Evolutionary conservation across 805 yeast species (phyloP), one percentile per base, ranked within the genome.

Genomic region (Kuraishia hungarica): DNA sequence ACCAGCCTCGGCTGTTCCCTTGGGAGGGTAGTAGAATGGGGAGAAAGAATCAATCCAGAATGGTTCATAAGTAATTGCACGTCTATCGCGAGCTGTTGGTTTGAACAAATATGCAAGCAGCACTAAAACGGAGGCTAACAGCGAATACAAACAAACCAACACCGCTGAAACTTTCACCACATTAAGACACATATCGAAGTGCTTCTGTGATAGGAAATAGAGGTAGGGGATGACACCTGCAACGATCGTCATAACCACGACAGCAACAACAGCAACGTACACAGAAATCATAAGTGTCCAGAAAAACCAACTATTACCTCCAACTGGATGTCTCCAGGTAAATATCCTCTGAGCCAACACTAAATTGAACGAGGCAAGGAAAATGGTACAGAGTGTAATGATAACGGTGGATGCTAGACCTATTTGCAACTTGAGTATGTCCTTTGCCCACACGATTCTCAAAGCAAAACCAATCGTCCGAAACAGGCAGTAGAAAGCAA

Each of bases 321-420:
- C 77, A 53, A 80, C 83, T 7, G 93, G 92, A 64, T 87, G 92
- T 65, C 85, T 74, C 88, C 90, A 85, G 5, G 89, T 84, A 68
- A 85, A 84, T 22, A 86, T 71, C 65, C 93, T 78, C 65, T 86
- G 91, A 2, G 89, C 89, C 53, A 87, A 69, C 22, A 85, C 78
- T 66, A 85, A 73, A 63, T 83, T 84, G 62, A 82, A 74, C 2
- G 86, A 76, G 35, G 82, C 80, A 50, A 86, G 64, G 26, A 82
- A 64, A n/a, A 84, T 79, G 19, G 82, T 76, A 2, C 90, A 83
- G 10, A 83, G 70, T 59, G 82, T 76, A 26, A 79, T 63, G 52
- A 86, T 75, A 26, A 84, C 82, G 50, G 77, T 79, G 2, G 82
- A 74, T 1, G 86, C 75, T 52, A 86, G 71, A 43, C 89, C 93